A percentile compares a stretch with the other conserved stretches of the same genome.
Conservation (phyloP, 1,139 yeast species). For the Taiozyma sp. region DNA sequence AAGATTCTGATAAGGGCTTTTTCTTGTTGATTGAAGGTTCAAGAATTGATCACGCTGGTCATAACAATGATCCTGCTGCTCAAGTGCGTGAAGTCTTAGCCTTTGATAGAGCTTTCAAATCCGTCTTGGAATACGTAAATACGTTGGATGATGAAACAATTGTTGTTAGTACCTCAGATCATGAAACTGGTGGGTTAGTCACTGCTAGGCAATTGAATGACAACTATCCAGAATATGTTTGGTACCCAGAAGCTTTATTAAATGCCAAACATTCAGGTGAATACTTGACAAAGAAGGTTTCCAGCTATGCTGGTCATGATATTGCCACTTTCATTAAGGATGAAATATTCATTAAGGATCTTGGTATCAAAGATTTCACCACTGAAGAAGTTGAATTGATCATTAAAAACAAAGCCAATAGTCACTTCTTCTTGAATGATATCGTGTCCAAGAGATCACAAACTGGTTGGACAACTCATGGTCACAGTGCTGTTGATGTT, state of each 20-base stretch:
- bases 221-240: constrained; percentile 58
- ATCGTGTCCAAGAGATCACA: constrained; percentile 67
- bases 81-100: constrained; percentile 76
- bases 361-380: constrained; percentile 55
- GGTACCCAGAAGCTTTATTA: constrained; percentile 70
- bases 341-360: constrained; percentile 46
- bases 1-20: constrained; percentile 69
- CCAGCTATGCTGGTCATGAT: constrained; percentile 29
- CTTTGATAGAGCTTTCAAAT: constrained; percentile 67
- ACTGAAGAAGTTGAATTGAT: constrained; percentile 40
- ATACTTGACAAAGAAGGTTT: constrained; percentile 40
- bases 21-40: constrained; percentile 82
- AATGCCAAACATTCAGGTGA: constrained; percentile 73
- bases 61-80: constrained; percentile 83
- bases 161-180: constrained; percentile 77
- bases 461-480: constrained; percentile 86
- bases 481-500: constrained; percentile 88
- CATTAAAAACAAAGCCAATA: constrained; percentile 16
- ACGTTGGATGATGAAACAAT: constrained; percentile 63
- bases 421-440: constrained; percentile 43
- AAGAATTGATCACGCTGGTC: constrained; percentile 90
- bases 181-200: constrained; percentile 86
- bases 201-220: constrained; percentile 66
- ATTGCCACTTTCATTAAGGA: constrained; percentile 39
- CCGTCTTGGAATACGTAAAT: constrained; percentile 63